Evolutionary conservation across 2,329 filamentous ascomycete genomes (phyloP), one percentile per base, ranked within the genome.

Genomic region (Fusarium sarcochroum): DNA sequence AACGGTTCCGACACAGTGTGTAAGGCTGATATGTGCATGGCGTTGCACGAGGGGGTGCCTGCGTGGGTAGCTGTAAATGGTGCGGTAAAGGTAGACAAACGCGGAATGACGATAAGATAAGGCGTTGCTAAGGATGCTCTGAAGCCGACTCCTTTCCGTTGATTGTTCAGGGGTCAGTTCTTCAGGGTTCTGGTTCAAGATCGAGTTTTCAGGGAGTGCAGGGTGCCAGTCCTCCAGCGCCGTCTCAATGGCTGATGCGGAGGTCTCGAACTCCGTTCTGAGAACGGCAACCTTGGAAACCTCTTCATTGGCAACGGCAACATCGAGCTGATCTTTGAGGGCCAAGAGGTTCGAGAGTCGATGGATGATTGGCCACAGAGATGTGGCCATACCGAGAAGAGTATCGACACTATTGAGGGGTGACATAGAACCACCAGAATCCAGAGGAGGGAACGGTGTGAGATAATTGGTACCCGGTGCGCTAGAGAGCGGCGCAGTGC

Each of bases 321-420:
- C 75, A 57, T 85, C 82, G 3, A 89, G 78, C 45, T 86, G 83
- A 15, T 77, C 80, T 69, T 88, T 89, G 15, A 88, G 79, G 3
- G 83, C 81, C 1, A 84, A 77, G 0, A 90, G 81, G 59, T 83
- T 86, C 0, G 87, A 88, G 3, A 90, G 81, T 11, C 85, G 85
- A 70, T 90, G 87, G 63, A 90, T 87, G 18, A 89, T 85, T 13
- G 88, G 88, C 88, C 88, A 90, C 1, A 90, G 77, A 4, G 87
- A 87, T 2, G 86, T 89, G 2, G 87, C 85, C 79, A 90, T 86
- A 21, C 88, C 88, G 2, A 90, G 83, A 3, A 90, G 79, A 5
- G 86, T 86, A 68, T 89, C 87, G 25, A 89, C 85, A 38, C 85
- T 85, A 60, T 80, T 82, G 8, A 86, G 74, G 0, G 86, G 81